Percentiles rank a stretch among this genome's conserved stretches.
Evolutionary conservation across 441 rosid species (phyloP).

Genomic region (Gossypium trilobum): DNA sequence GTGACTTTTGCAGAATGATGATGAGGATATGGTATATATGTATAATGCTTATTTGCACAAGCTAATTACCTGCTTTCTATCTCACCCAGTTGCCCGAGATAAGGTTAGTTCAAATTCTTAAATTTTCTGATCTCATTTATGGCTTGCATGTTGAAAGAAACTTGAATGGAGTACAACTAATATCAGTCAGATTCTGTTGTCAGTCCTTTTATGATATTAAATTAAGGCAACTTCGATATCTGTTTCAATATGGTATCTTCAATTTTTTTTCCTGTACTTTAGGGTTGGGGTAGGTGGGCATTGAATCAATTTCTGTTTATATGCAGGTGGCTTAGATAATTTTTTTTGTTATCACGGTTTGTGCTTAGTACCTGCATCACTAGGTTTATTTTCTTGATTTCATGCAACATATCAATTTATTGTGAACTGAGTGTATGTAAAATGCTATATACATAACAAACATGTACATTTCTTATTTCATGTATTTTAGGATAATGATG

Average conservation of each 20-base stretch:
- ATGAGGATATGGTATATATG: constrained; percentile 85
- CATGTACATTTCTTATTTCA: background rate
- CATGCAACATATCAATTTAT: background rate
- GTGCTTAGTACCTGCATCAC: background rate
- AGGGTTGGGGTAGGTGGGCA: background rate
- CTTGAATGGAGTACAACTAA: background rate
- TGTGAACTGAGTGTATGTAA: background rate
- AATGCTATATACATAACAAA: background rate
- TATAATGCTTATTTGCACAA: constrained; percentile 92
- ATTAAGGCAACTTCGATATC: background rate
- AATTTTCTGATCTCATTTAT: background rate
- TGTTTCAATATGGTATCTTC: background rate
- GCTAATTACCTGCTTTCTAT: constrained; percentile 76
- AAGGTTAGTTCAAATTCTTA: constrained; percentile 49
- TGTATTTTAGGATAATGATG: background rate
- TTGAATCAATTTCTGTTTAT: background rate
- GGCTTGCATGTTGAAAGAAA: background rate
- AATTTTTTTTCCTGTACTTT: background rate
- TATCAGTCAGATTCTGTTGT: background rate
- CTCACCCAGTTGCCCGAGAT: constrained; percentile 84
- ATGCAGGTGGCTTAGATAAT: background rate
- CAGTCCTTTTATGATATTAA: background rate
- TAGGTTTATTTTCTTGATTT: background rate
- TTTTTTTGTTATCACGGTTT: background rate
- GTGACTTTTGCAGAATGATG: constrained; percentile 66